Evolutionary conservation across 768 basidiomycete species (phyloP).

Genomic region (Trametes cinnabarina): DNA sequence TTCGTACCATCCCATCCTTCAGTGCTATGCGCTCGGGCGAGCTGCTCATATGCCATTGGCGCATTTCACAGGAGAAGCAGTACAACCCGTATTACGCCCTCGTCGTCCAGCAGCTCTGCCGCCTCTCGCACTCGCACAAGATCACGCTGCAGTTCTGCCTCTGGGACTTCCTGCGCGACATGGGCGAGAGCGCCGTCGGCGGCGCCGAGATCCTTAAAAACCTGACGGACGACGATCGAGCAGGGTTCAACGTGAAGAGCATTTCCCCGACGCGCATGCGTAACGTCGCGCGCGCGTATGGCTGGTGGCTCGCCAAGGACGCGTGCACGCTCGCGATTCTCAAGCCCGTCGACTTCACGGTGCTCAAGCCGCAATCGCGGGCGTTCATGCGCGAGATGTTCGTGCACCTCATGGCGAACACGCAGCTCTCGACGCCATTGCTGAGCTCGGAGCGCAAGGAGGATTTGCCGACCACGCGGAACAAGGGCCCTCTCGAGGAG

Average conservation of each 20-base stretch:
- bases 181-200: slow-evolving; percentile 82
- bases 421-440: slow-evolving; percentile 71
- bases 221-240: slow-evolving; percentile 44
- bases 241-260: slow-evolving; percentile 43
- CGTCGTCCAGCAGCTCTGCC: slow-evolving; percentile 80
- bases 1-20: slow-evolving; percentile 37
- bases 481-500: slow-evolving; percentile 66
- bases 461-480: slow-evolving; percentile 43
- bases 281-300: slow-evolving; percentile 84
- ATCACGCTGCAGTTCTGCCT: slow-evolving; percentile 93
- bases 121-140: slow-evolving; percentile 75
- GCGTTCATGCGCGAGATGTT: slow-evolving; percentile 74
- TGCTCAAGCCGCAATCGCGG: slow-evolving; percentile 59
- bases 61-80: slow-evolving; percentile 66
- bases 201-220: slow-evolving; percentile 75
- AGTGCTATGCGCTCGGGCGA: background rate
- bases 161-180: slow-evolving; percentile 94
- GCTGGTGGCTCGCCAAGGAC: slow-evolving; percentile 92
- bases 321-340: slow-evolving; percentile 70
- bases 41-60: slow-evolving; percentile 1
- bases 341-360: slow-evolving; percentile 90
- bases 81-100: slow-evolving; percentile 98
- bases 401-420: slow-evolving; percentile 64
- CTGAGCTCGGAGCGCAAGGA: slow-evolving; percentile 38
- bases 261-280: slow-evolving; percentile 56